Evolutionary conservation across 495 filamentous ascomycete species (phyloP), one percentile per base, ranked within the genome.

Genomic region (Aspergillus coremiiformis): DNA sequence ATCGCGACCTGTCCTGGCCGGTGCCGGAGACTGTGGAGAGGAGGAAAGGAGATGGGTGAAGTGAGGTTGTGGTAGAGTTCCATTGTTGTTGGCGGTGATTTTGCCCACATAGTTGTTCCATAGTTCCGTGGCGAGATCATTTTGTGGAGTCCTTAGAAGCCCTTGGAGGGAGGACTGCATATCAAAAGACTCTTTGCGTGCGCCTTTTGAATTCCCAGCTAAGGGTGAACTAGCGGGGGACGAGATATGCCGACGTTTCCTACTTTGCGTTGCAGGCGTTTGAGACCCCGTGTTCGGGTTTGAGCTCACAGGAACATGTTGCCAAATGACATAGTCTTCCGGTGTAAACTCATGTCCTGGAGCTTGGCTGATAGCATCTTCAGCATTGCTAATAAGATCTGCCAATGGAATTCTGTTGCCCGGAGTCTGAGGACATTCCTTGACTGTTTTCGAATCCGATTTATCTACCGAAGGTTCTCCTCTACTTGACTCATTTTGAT

Each of bases 101-200:
- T 77, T 74, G 8, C 74, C 73, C 51, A 75, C 79, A 61, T 88
- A 94, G 17, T 86, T 83, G 56, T 84, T 88, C 90, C 89, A 95
- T n/a, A 96, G 68, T 47, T 95, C 90, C 27, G 82, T 68, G 0
- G 86, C 86, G 22, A 92, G 85, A 65, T 98, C 93, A 39, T 83
- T 80, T 51, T 87, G 83, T 21, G 89, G 88, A 0, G 90, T 90
- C 47, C 78, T 84, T 30, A 86, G 70, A 1, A 77, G 67, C n/a
- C 73, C 65, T 32, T 80, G 76, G 19, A 84, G 61, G 27, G 71
- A 72, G 50, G 71, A 72, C 51, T 80, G 74, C 35, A 81, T 57
- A 46, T 78, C 70, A 37, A 76, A 65, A 23, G 71, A 53, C 54
- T 73, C 71, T 53, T 73, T 73, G 27, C 63, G 60, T 14, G 44